These are phyloP conservation scores for Hericium rajendrae DNA, from an alignment of 768 basidiomycete species.

Conservation along the genomic window DNA sequence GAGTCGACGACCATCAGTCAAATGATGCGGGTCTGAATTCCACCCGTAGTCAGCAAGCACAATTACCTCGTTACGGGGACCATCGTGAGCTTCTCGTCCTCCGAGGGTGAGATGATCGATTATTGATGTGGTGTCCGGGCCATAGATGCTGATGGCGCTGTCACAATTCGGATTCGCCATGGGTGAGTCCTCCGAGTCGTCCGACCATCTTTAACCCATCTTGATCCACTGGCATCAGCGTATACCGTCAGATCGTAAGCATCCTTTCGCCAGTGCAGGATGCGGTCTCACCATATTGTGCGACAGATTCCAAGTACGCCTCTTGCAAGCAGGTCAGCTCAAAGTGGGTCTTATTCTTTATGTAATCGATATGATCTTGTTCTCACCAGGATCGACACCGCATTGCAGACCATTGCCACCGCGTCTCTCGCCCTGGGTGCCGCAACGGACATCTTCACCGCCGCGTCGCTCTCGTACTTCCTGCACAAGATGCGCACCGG, in stretches of 20 bases:
- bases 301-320: slow-evolving; percentile 28
- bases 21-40: neutral
- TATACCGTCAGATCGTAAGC: slow-evolving; percentile 38
- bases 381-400: neutral
- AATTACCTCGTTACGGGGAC: slow-evolving; percentile 9
- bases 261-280: too few relatives aligned
- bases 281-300: too few relatives aligned
- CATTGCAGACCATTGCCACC: slow-evolving; percentile 34
- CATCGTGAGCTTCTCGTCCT: slow-evolving; percentile 5
- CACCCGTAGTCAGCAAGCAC: slow-evolving; percentile 7
- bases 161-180: slow-evolving; percentile 1
- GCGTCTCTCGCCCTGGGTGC: slow-evolving; percentile 40
- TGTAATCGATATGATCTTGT: neutral
- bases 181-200: neutral
- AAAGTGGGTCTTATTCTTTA: slow-evolving; percentile 27
- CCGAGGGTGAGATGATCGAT: neutral
- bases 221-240: slow-evolving; percentile 16
- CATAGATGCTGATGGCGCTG: slow-evolving; percentile 8
- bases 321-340: slow-evolving; percentile 35
- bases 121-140: neutral
- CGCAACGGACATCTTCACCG: slow-evolving; percentile 41
- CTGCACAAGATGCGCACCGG: slow-evolving; percentile 44
- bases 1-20: neutral
- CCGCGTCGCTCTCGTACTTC: slow-evolving; percentile 43
- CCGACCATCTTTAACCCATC: neutral